Base-by-base conservation (phyloP, 805 yeast genomes). In the Blastobotrys terrestris region DNA sequence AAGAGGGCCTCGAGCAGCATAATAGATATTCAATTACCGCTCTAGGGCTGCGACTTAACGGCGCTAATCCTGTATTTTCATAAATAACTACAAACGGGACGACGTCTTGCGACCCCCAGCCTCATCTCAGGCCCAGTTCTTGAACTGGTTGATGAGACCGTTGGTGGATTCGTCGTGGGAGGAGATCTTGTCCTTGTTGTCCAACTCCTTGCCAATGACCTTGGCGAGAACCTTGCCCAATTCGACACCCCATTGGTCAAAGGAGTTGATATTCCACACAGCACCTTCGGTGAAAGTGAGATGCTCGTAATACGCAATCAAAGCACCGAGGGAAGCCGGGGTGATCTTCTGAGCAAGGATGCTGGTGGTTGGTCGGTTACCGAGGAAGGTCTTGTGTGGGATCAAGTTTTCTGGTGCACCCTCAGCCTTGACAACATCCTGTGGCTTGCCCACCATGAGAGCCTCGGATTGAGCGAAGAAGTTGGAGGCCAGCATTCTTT, bases 241-340 rank as follows among this genome's bases (percentile, higher is more conserved):
- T 77, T 94, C 99, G 66, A 94, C 99, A 74, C 99, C 99, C 96
- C 98, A 94, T 79, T 94, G 99, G 78, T 94, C 99, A 70, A 89
- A 94, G 16, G 98, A 92, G 84, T 94, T 94, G 78, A 94, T 91
- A 81, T 95, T 94, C 99, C 99, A 92, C 67, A 94, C 75, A 54
- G 99, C 99, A 76, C 99, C 99, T 77, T 94, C 99, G 55, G 91
- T 91, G 75, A 94, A 94, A 43, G 98, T 92, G 55, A 89, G 81
- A 71, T 90, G 97, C 77, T 94, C 99, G 77, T 94, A 94, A 82
- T 94, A 94, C 45, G 96, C 97, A 70, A 94, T 94, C 74, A 94
- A 79, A 46, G 98, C 81, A 76, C 99, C 99, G 60, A 94, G 80
- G 51, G 97, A 74, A 48, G 96, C 97, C 54, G 99, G 99, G 39